phyloP scores from a whole-genome alignment of 495 filamentous ascomycete genomes.

The Rostrohypoxylon terebratum region DNA sequence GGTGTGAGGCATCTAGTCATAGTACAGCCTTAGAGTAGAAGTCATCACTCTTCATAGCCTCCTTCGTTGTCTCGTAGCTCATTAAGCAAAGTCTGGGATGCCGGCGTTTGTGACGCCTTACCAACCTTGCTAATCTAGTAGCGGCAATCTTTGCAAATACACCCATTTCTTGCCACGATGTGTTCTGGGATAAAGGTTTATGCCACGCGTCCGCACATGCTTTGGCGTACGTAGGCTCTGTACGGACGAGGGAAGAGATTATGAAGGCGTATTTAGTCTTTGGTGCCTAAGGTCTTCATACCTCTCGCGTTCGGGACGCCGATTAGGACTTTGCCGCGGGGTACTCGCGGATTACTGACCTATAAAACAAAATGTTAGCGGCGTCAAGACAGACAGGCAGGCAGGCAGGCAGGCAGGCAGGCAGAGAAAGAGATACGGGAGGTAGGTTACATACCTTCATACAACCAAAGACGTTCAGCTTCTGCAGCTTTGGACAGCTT shows the following conservation, averaged over 20 bases:
- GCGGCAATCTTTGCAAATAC: neutral
- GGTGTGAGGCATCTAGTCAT: neutral
- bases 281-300: slow-evolving; percentile 64
- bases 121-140: neutral
- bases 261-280: slow-evolving; percentile 35
- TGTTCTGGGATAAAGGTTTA: no score
- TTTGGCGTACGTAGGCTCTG: neutral
- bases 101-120: neutral
- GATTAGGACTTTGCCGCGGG: slow-evolving; percentile 78
- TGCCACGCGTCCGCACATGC: neutral
- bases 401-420: no score
- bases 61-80: neutral
- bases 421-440: neutral
- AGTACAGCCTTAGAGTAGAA: neutral
- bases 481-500: slow-evolving; percentile 76
- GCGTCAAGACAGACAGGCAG: no score
- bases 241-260: neutral
- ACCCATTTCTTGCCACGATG: neutral
- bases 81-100: neutral
- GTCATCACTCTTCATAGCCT: neutral
- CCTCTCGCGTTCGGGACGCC: slow-evolving; percentile 76
- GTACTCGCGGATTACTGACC: slow-evolving; percentile 75
- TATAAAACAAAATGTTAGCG: slow-evolving; percentile 39
- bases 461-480: slow-evolving; percentile 84
- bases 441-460: slow-evolving; percentile 63